A percentile compares a stretch with the other conserved stretches of the same genome.
Conservation (phyloP, 495 filamentous ascomycete species). For the Friedmanniomyces endolithicus region DNA sequence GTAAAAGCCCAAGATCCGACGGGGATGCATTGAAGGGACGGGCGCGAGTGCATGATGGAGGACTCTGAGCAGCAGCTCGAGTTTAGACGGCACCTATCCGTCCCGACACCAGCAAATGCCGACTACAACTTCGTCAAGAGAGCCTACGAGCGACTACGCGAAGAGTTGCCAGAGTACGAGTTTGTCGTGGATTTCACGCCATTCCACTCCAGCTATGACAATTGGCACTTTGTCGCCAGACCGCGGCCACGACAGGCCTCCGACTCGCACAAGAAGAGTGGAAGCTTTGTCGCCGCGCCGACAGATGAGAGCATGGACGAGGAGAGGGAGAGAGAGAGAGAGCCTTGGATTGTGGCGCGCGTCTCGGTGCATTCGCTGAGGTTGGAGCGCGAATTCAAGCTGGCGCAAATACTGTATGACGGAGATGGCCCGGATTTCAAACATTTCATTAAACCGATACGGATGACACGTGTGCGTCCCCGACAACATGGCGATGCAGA, state of each 20-base stretch:
- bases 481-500: slow-evolving; percentile 50
- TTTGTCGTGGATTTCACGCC: slow-evolving; percentile 13
- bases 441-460: slow-evolving; percentile 63
- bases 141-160: slow-evolving; percentile 7
- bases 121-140: slow-evolving; percentile 5
- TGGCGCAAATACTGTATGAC: slow-evolving; percentile 55
- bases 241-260: background rate
- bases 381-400: slow-evolving; percentile 73
- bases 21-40: background rate
- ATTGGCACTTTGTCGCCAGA: slow-evolving; percentile 31
- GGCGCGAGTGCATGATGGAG: background rate
- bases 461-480: slow-evolving; percentile 52
- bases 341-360: slow-evolving; percentile 49
- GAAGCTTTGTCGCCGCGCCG: slow-evolving; percentile 11
- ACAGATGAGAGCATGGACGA: slow-evolving; percentile 8
- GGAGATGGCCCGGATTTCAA: slow-evolving; percentile 59
- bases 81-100: background rate
- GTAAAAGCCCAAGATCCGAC: background rate
- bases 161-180: slow-evolving; percentile 19
- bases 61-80: background rate
- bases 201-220: slow-evolving; percentile 27
- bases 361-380: slow-evolving; percentile 68
- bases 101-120: background rate
- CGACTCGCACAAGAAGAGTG: slow-evolving; percentile 10
- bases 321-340: slow-evolving; percentile 16